Base-by-base conservation (phyloP, 768 basidiomycete species). In the Leccinum fibrillosum region DNA sequence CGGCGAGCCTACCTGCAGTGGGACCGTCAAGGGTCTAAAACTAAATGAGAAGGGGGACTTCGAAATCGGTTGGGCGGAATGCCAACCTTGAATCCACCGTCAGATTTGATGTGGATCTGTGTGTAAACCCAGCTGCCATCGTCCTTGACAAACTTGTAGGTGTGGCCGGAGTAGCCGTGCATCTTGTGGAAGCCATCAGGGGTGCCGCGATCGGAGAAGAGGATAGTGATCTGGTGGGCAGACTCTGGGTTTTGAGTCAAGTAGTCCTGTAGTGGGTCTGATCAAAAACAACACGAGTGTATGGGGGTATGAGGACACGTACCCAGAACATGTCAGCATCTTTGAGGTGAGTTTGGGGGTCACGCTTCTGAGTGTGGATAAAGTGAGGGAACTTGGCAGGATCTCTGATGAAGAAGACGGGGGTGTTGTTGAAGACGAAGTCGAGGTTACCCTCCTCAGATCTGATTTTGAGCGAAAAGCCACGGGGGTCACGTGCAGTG, bases 101-200 rank as follows among this genome's bases (percentile, higher is more conserved):
- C 87, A 56, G 82, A 81, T 26, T 81, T 85, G 71, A 90, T 66
- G 74, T 97, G 95, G 66, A 94, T 82, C 74, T 97, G 93, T 58
- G 86, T 84, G 72, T 97, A 98, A 35, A 86, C 84, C 70, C 88
- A 91, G 48, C 87, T 83, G 49, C 92, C 93, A 53, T 94, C 86
- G 1, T 78, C 83, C 76, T 94, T 93, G 74, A 90, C 80, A 74
- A 94, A 85, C 73, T 94, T 91, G 81, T 81, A 92, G 32, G 94
- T 88, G 81, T 97, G 93, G 15, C 95, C 92, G 52, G 90, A 91
- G 80, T 94, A 97, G 2, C 94, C 95, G 75, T 98, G 92, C 85
- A 86, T 79, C 60, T 86, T 78, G 75, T 90, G 86, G 77, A 78
- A 94, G n/a, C 85, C 94, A 74, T 86, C 88, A 60, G 96, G 95